These are phyloP conservation scores for Aspergillus fijiensis DNA, from an alignment of 2,329 filamentous ascomycete species.

Conservation along the genomic window DNA sequence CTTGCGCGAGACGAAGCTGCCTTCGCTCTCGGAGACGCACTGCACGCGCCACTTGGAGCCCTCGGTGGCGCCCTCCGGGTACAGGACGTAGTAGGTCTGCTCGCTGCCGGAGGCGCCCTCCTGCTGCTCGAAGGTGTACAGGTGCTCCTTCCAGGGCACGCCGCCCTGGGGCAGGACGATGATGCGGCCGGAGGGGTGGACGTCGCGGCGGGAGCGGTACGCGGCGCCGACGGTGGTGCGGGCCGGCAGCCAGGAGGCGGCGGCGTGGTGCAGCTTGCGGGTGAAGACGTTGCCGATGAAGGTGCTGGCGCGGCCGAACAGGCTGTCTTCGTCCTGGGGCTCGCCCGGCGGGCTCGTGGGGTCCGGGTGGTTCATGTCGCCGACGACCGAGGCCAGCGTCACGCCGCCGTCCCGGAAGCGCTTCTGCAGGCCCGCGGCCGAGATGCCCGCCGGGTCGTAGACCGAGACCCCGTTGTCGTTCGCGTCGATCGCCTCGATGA, in stretches of 20 bases:
- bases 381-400: slow-evolving; percentile 79
- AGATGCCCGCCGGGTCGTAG: slow-evolving; percentile 71
- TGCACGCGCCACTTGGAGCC: slow-evolving; percentile 91
- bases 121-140: slow-evolving; percentile 79
- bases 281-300: slow-evolving; percentile 90
- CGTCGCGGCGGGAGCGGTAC: slow-evolving; percentile 65
- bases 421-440: slow-evolving; percentile 72
- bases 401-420: slow-evolving; percentile 81
- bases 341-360: slow-evolving; percentile 49
- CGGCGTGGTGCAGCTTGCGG: slow-evolving; percentile 73
- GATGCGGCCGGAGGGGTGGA: slow-evolving; percentile 73
- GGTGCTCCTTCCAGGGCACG: slow-evolving; percentile 91
- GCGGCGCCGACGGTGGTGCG: slow-evolving; percentile 74
- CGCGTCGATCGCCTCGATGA: slow-evolving; percentile 93
- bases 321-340: slow-evolving; percentile 76
- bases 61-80: slow-evolving; percentile 75
- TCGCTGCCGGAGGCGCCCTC: slow-evolving; percentile 45
- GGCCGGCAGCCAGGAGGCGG: slow-evolving; percentile 80
- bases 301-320: slow-evolving; percentile 72
- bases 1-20: slow-evolving; percentile 89
- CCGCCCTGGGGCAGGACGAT: slow-evolving; percentile 76
- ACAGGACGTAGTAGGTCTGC: slow-evolving; percentile 81
- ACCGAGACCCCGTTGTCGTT: slow-evolving; percentile 92
- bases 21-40: slow-evolving; percentile 78
- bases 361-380: slow-evolving; percentile 70